These are phyloP conservation scores for Sugiyamaella grinbergsii DNA, from an alignment of 1,139 yeast genomes.

Conservation along the genomic window DNA sequence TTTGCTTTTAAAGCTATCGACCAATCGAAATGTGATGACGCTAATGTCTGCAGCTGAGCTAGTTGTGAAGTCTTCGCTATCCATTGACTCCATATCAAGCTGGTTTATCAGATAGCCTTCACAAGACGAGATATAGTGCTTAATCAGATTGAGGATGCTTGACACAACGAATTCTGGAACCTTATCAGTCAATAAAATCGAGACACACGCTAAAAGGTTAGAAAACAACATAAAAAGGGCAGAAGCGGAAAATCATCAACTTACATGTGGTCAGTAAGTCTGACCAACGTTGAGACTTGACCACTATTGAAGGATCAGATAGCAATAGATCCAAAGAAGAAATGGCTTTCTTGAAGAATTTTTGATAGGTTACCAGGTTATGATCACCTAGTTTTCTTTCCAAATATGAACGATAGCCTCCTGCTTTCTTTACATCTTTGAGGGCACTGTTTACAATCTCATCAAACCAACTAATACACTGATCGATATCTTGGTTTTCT, in stretches of 20 bases:
- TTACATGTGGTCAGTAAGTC: constrained; percentile 14
- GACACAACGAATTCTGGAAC: constrained; percentile 13
- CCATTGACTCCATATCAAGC: constrained; percentile 10
- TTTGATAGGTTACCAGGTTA: constrained; percentile 24
- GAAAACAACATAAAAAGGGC: neutral
- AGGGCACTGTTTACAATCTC: constrained; percentile 23
- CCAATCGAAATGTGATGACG: neutral
- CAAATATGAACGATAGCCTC: constrained; percentile 10
- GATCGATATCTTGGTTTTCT: constrained; percentile 20
- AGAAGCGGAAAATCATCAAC: neutral
- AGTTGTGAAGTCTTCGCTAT: neutral
- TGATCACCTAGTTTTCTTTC: constrained; percentile 19
- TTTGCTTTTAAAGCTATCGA: neutral
- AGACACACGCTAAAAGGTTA: constrained; percentile 9
- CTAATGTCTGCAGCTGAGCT: neutral
- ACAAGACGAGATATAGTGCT: constrained; percentile 2
- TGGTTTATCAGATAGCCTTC: constrained; percentile 6
- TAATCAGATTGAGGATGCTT: constrained; percentile 3
- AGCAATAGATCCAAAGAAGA: constrained; percentile 7
- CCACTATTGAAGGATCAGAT: constrained; percentile 6
- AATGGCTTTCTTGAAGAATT: constrained; percentile 22
- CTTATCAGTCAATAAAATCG: constrained; percentile 1
- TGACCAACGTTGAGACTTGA: constrained; percentile 10
- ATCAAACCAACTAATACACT: constrained; percentile 26
- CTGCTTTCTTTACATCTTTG: constrained; percentile 23